Evolutionary conservation across 306 rosid genomes (phyloP).

Genomic region (Citrullus mucosospermus): DNA sequence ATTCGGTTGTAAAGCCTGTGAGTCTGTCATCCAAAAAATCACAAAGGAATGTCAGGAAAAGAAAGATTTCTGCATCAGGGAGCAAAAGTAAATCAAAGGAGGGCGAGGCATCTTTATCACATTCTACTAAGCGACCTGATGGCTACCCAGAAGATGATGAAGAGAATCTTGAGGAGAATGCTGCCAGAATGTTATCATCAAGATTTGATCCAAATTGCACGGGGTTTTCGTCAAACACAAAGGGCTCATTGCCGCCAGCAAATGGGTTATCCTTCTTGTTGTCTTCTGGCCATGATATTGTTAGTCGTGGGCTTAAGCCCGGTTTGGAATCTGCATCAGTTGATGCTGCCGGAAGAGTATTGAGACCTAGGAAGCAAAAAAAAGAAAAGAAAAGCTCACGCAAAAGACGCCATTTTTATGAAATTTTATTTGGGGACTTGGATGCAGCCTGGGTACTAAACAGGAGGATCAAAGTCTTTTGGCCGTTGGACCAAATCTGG

Average conservation of each 20-base stretch:
- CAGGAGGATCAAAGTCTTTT: conserved; percentile 66
- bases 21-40: conserved; percentile 25
- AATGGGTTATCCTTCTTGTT: conserved; percentile 39
- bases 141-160: conserved; percentile 55
- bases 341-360: conserved; percentile 54
- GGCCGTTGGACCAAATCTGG: conserved; percentile 98
- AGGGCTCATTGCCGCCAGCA: conserved; percentile 36
- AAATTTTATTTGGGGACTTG: conserved; percentile 43
- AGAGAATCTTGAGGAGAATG: conserved; percentile 96
- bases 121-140: conserved; percentile 28
- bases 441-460: conserved; percentile 70
- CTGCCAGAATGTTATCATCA: conserved; percentile 94
- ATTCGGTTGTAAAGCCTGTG: conserved; percentile 36
- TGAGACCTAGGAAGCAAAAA: conserved; percentile 73
- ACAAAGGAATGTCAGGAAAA: conserved; percentile 35
- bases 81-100: conserved; percentile 22
- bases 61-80: conserved; percentile 26
- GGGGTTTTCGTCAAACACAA: conserved; percentile 50
- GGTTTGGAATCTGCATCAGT: conserved; percentile 59
- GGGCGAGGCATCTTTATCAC: conserved; percentile 29
- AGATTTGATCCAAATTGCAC: conserved; percentile 97
- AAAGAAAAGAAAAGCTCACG: conserved; percentile 44
- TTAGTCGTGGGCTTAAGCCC: conserved; percentile 31
- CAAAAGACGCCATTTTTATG: conserved; percentile 92
- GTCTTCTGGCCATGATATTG: conserved; percentile 40